Base-by-base conservation (phyloP, 2,329 filamentous ascomycete species). In the Fusarium tjaetaba region DNA sequence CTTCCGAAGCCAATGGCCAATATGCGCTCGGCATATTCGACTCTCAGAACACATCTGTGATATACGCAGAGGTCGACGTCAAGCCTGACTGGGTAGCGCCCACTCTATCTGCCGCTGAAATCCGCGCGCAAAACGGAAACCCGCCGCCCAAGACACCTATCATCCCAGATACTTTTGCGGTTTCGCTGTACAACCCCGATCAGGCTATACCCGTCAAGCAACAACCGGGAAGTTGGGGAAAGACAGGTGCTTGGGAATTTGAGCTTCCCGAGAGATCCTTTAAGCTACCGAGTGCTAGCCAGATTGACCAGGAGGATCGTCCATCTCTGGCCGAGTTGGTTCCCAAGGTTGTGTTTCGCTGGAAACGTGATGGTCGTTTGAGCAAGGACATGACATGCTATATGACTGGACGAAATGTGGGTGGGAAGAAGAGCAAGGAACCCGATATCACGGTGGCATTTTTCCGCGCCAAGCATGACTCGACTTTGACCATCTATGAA, bases 361-460 rank as follows among this genome's bases (percentile, higher is more conserved):
- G 96, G 96, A 94, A 94, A 81, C 92, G 92, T 77, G 96, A 98
- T 81, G 92, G 95, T 71, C 92, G 94, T 73, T 84, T 97, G 61
- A 93, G 91, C 65, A 96, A 93, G 83, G 94, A 97, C 78, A 90
- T 97, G 86, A 94, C 93, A 4, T 98, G 95, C 82, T 95, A 93
- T 81, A 88, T 97, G 84, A 93, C 92, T 0, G 95, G 96, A 22
- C 93, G 91, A 80, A 92, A 90, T 18, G 89, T 93, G 1, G 90
- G 89, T 28, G 90, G 90, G n/a, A 94, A 92, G 82, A 94, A 94
- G 85, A 93, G 88, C 84, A 96, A 94, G 80, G 96, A 99, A 80
- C 96, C 96, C 0, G 96, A 98, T 82, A 98, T 98, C 76, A 95
- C 95, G 0, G 88, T 98, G n/a, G 95, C 94, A 5, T 88, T 98